Evolutionary conservation across 306 rosid genomes (phyloP).

Genomic region (Castanea sativa): DNA sequence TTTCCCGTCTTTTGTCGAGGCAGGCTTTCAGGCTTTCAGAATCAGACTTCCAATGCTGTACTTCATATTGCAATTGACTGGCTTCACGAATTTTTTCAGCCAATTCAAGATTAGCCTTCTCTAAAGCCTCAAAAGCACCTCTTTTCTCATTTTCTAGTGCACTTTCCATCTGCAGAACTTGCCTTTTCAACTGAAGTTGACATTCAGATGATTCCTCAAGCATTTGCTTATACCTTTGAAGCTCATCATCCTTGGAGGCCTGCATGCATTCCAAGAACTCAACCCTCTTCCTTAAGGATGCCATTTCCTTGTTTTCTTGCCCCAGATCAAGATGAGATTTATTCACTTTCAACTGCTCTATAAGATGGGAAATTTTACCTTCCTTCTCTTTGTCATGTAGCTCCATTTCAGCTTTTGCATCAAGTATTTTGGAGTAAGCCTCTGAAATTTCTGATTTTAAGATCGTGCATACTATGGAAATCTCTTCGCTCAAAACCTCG

Average conservation of each 20-base stretch:
- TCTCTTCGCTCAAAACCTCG: slow-evolving; percentile 40
- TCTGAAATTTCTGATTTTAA: slow-evolving; percentile 52
- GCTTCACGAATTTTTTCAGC: slow-evolving; percentile 36
- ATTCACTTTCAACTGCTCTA: slow-evolving; percentile 31
- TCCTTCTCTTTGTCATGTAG: slow-evolving; percentile 28
- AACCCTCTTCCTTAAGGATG: slow-evolving; percentile 16
- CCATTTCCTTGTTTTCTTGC: slow-evolving; percentile 13
- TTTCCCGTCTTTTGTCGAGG: slow-evolving; percentile 41
- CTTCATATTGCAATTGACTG: slow-evolving; percentile 31
- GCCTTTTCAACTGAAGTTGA: slow-evolving; percentile 36
- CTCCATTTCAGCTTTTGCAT: slow-evolving; percentile 29
- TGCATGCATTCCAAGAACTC: slow-evolving; percentile 24
- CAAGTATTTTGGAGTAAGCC: slow-evolving; percentile 34
- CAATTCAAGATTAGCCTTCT: slow-evolving; percentile 40
- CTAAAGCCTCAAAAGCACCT: slow-evolving; percentile 37
- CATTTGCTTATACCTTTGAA: slow-evolving; percentile 33
- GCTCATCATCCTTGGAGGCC: slow-evolving; percentile 40
- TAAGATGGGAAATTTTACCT: slow-evolving; percentile 15
- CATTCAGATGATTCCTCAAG: slow-evolving; percentile 40
- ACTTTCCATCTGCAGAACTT: slow-evolving; percentile 41
- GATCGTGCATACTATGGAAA: slow-evolving; percentile 31
- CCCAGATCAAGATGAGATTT: slow-evolving; percentile 18
- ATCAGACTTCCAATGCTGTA: slow-evolving; percentile 39
- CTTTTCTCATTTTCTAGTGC: slow-evolving; percentile 31
- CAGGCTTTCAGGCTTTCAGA: slow-evolving; percentile 32